Base-by-base conservation (phyloP, 768 basidiomycete species). In the Trametes cinnabarina region DNA sequence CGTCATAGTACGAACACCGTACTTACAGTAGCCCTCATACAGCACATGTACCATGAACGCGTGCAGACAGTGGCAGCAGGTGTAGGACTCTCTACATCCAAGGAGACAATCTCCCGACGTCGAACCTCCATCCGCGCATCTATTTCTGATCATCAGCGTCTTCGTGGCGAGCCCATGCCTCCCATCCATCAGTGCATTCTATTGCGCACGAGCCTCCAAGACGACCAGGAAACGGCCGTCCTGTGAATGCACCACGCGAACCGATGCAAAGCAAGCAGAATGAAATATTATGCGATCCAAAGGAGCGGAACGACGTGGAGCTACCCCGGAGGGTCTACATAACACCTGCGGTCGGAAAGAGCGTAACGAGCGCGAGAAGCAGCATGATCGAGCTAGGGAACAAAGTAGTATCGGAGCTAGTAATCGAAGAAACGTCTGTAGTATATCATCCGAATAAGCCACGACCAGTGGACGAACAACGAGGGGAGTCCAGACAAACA, bases 141-240 rank as follows among this genome's bases (percentile, higher is more conserved):
- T 46, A 54, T 28, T 55, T 60, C 58, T 60, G 58, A 60, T 60
- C 53, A 60, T 60, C 58, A 55, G 12, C 52, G n/a, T 35, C n/a
- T 44, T 55, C 22, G 47, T 46, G 30, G 30, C 53, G 47, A 35
- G 28, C 40, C 41, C 56, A 49, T 32, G 30, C 30, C 30, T n/a
- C 35, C 51, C 49, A 30, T 35, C 60, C 54, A 52, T 52, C 55
- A 56, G 30, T 41, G 39, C 37, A 30, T 52, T 50, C 60, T 53
- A 50, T 44, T 51, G 56, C 48, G 41, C 51, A 17, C 54, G 46
- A 55, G 32, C 35, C 37, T 19, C 46, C 30, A 41, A 11, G 28
- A 20, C 17, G 44, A n/a, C 34, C 53, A 55, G 25, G 40, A 28
- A 23, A 12, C 35, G 32, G 35, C 30, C 25, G 39, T 35, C 46